Evolutionary conservation across 805 yeast species (phyloP).

Genomic region (Isabelozyma heimii): DNA sequence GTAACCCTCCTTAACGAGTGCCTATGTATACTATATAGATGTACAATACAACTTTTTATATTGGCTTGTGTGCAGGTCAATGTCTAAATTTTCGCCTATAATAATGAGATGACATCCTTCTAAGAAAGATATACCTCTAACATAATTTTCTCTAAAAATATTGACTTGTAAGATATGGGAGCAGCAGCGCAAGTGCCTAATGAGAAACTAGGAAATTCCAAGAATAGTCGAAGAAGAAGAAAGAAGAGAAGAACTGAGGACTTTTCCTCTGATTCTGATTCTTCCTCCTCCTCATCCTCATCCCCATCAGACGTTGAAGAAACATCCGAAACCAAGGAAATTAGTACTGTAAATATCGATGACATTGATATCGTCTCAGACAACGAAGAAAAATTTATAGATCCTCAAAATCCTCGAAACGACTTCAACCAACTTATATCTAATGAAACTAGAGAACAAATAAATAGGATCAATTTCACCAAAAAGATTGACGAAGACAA

Average conservation of each 20-base stretch:
- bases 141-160: neutral
- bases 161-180: neutral
- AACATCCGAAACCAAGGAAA: constrained; percentile 11
- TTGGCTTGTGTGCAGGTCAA: neutral
- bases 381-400: constrained; percentile 6
- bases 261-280: constrained; percentile 53
- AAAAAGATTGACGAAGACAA: constrained; percentile 7
- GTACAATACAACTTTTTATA: neutral
- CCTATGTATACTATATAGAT: neutral
- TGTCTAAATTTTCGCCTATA: neutral
- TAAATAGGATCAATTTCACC: constrained; percentile 24
- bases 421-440: constrained; percentile 17
- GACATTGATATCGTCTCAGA: constrained; percentile 32
- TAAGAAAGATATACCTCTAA: too few species aligned
- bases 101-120: neutral
- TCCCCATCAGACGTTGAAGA: constrained; percentile 18
- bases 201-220: neutral
- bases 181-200: neutral
- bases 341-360: constrained; percentile 28
- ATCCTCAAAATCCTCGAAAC: constrained; percentile 1
- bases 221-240: constrained; percentile 49
- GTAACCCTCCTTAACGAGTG: neutral
- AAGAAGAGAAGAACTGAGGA: constrained; percentile 85
- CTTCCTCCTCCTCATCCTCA: constrained; percentile 39
- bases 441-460: constrained; percentile 13